Evolutionary conservation across 768 basidiomycete genomes (phyloP).

Genomic region (Russula vinacea): DNA sequence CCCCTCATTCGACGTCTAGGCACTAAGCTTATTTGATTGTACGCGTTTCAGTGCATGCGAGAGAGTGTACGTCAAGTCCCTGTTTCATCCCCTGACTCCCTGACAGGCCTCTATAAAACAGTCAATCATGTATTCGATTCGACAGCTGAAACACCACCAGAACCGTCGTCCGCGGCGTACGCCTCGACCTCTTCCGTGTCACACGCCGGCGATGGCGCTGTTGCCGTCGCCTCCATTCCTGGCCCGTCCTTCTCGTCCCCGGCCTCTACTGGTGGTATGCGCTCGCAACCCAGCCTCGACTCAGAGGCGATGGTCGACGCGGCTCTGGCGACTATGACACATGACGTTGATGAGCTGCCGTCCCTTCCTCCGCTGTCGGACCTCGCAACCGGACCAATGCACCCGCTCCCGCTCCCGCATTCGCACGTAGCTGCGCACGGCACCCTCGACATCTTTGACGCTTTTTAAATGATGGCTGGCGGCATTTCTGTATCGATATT

Average conservation of each 20-base stretch:
- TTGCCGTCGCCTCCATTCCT: neutral
- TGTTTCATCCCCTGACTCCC: neutral
- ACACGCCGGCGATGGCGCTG: neutral
- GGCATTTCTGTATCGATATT: neutral
- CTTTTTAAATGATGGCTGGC: conserved; percentile 17
- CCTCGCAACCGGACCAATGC: conserved; percentile 26
- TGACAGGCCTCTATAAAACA: conserved; percentile 23
- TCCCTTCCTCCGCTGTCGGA: conserved; percentile 19
- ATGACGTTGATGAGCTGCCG: conserved; percentile 12
- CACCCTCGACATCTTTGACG: conserved; percentile 32
- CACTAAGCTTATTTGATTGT: conserved; percentile 2
- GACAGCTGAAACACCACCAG: conserved; percentile 8
- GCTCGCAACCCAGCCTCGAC: conserved; percentile 22
- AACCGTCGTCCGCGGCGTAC: neutral
- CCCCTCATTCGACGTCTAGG: neutral
- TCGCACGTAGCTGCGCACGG: conserved; percentile 23
- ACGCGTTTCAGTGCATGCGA: conserved; percentile 55
- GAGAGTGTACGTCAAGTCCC: conserved; percentile 56
- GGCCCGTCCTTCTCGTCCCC: conserved; percentile 6
- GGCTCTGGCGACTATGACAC: conserved; percentile 14
- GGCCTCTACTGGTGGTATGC: conserved; percentile 6
- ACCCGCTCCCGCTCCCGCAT: neutral
- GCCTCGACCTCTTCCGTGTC: neutral
- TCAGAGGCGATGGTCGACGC: conserved; percentile 25
- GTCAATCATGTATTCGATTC: conserved; percentile 38